Percentiles rank a stretch among this genome's conserved stretches.
Conservation (phyloP, 192 early-diverging fungal genomes). For the Phycomyces nitens region DNA sequence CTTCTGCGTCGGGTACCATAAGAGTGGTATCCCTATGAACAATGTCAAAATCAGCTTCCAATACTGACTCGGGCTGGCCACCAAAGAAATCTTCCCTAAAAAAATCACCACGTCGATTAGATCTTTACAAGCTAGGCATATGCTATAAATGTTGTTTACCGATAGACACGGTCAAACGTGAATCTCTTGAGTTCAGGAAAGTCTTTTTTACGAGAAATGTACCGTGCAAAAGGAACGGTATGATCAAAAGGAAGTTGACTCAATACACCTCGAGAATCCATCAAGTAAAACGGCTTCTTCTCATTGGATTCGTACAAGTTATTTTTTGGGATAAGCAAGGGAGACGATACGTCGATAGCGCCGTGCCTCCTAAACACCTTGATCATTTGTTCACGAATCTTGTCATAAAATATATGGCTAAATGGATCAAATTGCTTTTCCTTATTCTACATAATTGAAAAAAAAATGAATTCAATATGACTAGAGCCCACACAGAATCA, state of each 20-base stretch:
- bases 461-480: too few relatives aligned
- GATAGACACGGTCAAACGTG: conserved; percentile 79
- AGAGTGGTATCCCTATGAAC: conserved; percentile 55
- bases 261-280: conserved; percentile 79
- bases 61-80: conserved; percentile 75
- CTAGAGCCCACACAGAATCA: too few relatives aligned
- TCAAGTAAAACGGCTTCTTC: conserved; percentile 70
- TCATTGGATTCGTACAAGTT: conserved; percentile 58
- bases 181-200: conserved; percentile 79
- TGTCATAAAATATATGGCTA: conserved; percentile 62
- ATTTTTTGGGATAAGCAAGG: conserved; percentile 78
- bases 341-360: conserved; percentile 77
- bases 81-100: conserved; percentile 69
- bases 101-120: too few relatives aligned
- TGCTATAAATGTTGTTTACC: too few relatives aligned
- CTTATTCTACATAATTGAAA: conserved; percentile 30
- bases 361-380: conserved; percentile 82
- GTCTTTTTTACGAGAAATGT: conserved; percentile 64
- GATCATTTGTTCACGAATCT: conserved; percentile 67
- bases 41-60: conserved; percentile 91
- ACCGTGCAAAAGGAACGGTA: conserved; percentile 88
- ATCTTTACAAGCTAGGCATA: too few relatives aligned
- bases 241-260: conserved; percentile 88
- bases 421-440: conserved; percentile 52
- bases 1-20: conserved; percentile 86